A percentile compares a stretch with the other conserved stretches of the same genome.
Conservation (phyloP, 75 land plant genomes). For the Pinus taeda region DNA sequence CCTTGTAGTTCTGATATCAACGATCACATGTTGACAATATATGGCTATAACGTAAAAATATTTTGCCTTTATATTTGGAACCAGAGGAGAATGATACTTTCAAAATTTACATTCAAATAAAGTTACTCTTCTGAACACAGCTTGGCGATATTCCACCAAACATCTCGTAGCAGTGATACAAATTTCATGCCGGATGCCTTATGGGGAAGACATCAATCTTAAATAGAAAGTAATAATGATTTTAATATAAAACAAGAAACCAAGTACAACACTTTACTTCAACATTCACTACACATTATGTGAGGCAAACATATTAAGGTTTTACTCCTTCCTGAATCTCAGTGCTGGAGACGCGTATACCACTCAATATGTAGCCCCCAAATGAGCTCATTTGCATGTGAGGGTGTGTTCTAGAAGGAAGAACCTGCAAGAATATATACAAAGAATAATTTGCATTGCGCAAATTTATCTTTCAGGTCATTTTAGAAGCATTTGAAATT, state of each 20-base stretch:
- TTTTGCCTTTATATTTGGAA: not conserved
- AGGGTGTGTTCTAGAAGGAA: slow-evolving; percentile 92
- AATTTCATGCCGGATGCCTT: not conserved
- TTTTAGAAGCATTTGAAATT: not conserved
- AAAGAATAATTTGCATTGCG: not conserved
- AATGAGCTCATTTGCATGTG: slow-evolving; percentile 91
- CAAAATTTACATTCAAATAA: not conserved
- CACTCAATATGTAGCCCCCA: slow-evolving; percentile 89
- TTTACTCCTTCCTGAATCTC: not conserved
- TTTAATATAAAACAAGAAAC: not conserved
- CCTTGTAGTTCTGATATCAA: not conserved
- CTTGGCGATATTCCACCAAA: not conserved
- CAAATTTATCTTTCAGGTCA: not conserved
- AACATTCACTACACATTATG: not conserved
- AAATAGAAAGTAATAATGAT: not conserved
- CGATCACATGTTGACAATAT: not conserved
- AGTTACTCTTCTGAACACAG: not conserved
- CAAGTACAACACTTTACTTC: not conserved
- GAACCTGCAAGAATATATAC: slow-evolving; percentile 52
- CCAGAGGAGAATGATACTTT: not conserved
- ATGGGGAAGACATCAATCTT: not conserved
- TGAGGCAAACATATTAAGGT: not conserved
- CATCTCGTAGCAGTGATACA: not conserved
- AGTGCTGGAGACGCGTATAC: slow-evolving; percentile 41
- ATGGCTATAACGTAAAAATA: too few relatives aligned